phyloP scores from a whole-genome alignment of 208 protist species.

The Leishmania martiniquensis region DNA sequence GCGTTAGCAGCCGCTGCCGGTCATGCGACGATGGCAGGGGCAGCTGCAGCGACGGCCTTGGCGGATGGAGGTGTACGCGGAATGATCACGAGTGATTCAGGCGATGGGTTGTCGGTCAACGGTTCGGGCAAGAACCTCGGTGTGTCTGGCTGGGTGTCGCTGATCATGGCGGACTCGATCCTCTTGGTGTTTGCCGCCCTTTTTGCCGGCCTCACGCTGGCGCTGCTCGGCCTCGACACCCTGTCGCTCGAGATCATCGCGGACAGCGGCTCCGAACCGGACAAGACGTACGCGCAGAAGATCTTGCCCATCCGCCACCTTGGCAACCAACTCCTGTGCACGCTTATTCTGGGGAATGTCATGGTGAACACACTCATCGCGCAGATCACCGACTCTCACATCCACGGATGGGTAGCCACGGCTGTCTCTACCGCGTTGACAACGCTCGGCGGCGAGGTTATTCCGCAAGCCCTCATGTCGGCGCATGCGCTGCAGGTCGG shows the following conservation, averaged over 20 bases:
- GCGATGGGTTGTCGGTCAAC: constrained; percentile 3
- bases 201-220: constrained; percentile 96
- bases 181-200: constrained; percentile 93
- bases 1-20: background rate
- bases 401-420: constrained; percentile 89
- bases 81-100: background rate
- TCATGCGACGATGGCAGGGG: background rate
- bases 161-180: constrained; percentile 80
- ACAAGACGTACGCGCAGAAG: constrained; percentile 92
- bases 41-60: background rate
- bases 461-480: constrained; percentile 95
- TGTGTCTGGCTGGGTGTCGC: constrained; percentile 62
- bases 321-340: constrained; percentile 97
- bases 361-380: constrained; percentile 96
- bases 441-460: constrained; percentile 96
- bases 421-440: constrained; percentile 93
- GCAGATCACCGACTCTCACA: constrained; percentile 90
- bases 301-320: constrained; percentile 95
- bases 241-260: constrained; percentile 94
- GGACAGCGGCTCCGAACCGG: constrained; percentile 83
- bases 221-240: constrained; percentile 94
- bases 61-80: background rate
- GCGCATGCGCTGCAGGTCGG: constrained; percentile 94
- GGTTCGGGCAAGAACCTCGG: constrained; percentile 24
- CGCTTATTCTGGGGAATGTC: constrained; percentile 96